Conservation (phyloP, 2,329 filamentous ascomycete species). For the Truncatella angustata region DNA sequence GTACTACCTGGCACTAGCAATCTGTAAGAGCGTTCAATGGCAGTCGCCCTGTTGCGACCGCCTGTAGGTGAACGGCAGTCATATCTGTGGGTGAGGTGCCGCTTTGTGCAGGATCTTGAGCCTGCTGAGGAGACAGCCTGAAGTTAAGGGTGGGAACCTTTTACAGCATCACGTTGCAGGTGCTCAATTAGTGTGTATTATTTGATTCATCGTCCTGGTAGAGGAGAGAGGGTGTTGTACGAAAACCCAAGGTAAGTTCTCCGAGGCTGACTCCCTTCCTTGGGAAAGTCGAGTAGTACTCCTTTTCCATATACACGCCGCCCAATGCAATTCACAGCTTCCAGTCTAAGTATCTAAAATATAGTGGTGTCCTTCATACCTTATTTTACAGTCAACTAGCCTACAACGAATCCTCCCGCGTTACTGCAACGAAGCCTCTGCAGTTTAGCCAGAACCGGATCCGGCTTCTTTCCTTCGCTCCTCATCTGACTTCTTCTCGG, state of each 20-base stretch:
- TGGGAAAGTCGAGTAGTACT: background rate
- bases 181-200: background rate
- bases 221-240: constrained; percentile 6
- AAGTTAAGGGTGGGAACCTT: too few species aligned
- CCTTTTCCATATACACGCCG: constrained; percentile 5
- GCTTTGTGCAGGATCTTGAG: background rate
- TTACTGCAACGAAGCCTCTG: background rate
- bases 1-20: too few species aligned
- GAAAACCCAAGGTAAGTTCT: too few species aligned
- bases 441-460: constrained; percentile 23
- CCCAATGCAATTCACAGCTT: constrained; percentile 8
- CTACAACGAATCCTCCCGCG: background rate
- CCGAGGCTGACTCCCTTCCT: background rate
- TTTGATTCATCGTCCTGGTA: constrained; percentile 3
- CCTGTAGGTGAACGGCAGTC: background rate
- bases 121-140: too few species aligned
- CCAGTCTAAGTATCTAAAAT: constrained; percentile 6
- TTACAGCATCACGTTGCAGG: too few species aligned
- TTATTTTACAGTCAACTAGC: background rate
- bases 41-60: background rate
- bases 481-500: constrained; percentile 20
- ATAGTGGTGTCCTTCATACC: background rate
- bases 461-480: constrained; percentile 23
- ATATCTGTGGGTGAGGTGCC: background rate
- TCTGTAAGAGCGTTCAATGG: background rate